A percentile compares a stretch with the other conserved stretches of the same genome.
These are phyloP conservation scores for Mycena latifolia DNA, from an alignment of 768 basidiomycete genomes.

Conservation along the genomic window DNA sequence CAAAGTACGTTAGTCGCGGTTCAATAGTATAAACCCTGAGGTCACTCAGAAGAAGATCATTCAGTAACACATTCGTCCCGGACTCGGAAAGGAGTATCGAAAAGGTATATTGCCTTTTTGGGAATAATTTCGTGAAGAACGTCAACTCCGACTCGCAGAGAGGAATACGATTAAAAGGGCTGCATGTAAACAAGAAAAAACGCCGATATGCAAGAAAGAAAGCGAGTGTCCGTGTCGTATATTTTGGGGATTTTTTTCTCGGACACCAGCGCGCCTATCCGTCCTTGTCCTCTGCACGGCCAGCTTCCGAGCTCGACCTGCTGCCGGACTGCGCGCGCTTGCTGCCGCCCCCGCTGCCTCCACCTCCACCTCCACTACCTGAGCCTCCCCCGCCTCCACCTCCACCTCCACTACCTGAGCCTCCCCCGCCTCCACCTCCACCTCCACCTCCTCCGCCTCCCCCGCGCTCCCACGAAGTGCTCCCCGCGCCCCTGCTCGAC, in stretches of 20 bases:
- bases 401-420: not conserved
- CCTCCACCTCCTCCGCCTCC: not conserved
- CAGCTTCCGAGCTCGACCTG: conserved; percentile 16
- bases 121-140: too few species aligned
- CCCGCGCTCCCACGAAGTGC: conserved; percentile 32
- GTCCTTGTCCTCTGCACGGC: conserved; percentile 18
- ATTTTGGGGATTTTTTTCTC: not conserved
- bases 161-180: not conserved
- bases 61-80: too few species aligned
- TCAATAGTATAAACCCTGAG: too few species aligned
- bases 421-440: not conserved
- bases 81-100: too few species aligned
- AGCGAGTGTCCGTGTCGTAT: not conserved
- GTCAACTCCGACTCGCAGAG: too few species aligned
- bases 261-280: conserved; percentile 5
- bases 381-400: conserved; percentile 2
- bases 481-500: conserved; percentile 4
- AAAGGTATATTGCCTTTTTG: too few species aligned
- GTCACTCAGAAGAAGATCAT: too few species aligned
- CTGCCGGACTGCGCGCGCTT: conserved; percentile 25
- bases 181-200: not conserved
- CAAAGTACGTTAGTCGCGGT: too few species aligned
- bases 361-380: not conserved
- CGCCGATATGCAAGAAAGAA: not conserved
- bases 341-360: conserved; percentile 3